Evolutionary conservation across 1,284 basidiomycete species (phyloP).

Genomic region (Fomes fomentarius): DNA sequence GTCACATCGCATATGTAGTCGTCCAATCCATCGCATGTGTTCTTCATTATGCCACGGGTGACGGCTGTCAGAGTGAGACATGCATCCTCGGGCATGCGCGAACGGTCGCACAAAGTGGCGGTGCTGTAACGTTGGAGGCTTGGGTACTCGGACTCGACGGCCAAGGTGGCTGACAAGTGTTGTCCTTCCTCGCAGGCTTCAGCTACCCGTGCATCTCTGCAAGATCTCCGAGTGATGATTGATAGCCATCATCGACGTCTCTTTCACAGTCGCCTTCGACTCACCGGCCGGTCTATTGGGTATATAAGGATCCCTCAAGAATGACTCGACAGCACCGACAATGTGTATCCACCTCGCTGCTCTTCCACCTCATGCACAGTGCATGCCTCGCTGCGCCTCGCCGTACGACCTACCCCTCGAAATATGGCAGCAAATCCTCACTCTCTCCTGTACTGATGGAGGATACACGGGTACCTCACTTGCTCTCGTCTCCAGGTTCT

Average conservation of each 20-base stretch:
- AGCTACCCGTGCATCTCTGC: conserved; percentile 1
- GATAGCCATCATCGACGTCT: background rate
- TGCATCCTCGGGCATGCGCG: background rate
- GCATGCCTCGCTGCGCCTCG: background rate
- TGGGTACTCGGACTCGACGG: conserved; percentile 13
- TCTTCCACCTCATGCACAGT: background rate
- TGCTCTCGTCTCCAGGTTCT: conserved; percentile 18
- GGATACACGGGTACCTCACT: conserved; percentile 19
- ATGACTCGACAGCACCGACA: background rate
- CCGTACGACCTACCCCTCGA: conserved; percentile 13
- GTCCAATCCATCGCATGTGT: background rate
- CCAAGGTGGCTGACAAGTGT: background rate
- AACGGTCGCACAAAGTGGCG: conserved; percentile 1
- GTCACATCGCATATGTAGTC: background rate
- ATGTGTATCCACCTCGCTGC: background rate
- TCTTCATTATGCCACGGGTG: too few relatives aligned
- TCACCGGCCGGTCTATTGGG: background rate
- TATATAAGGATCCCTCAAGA: conserved; percentile 1
- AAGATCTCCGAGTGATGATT: too few relatives aligned
- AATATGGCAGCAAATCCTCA: conserved; percentile 20
- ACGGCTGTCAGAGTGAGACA: background rate
- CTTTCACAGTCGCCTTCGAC: background rate
- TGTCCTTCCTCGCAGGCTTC: background rate
- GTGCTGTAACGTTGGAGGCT: conserved; percentile 11
- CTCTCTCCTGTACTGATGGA: conserved; percentile 19